Conservation (phyloP, 1,284 basidiomycete species). For the Butyriboletus appendiculatus region DNA sequence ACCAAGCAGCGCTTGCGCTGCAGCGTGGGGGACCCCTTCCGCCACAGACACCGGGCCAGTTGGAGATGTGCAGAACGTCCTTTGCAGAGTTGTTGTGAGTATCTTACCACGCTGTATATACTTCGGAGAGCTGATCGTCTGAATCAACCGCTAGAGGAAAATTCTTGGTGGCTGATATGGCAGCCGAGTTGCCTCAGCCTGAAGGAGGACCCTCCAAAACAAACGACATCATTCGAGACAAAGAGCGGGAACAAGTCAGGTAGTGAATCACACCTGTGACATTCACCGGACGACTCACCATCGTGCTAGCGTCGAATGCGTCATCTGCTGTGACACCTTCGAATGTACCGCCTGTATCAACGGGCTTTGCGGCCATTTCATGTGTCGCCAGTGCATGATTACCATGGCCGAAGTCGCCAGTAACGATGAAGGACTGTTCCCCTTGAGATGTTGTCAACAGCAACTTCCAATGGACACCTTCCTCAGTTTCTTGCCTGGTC, state of each 20-base stretch:
- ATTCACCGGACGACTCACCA: not conserved
- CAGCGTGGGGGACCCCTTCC: slow-evolving; percentile 14
- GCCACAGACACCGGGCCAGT: slow-evolving; percentile 18
- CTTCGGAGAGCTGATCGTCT: not conserved
- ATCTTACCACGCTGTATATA: not conserved
- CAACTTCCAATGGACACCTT: slow-evolving; percentile 34
- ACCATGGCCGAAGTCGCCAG: slow-evolving; percentile 40
- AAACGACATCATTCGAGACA: not conserved
- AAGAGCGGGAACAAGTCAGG: not conserved
- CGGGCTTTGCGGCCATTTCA: slow-evolving; percentile 41
- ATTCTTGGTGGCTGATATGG: slow-evolving; percentile 11
- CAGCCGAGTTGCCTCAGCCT: not conserved
- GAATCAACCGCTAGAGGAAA: slow-evolving; percentile 10
- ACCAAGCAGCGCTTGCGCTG: slow-evolving; percentile 18
- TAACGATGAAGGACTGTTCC: slow-evolving; percentile 41
- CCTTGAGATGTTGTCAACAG: slow-evolving; percentile 44
- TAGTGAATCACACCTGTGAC: not conserved
- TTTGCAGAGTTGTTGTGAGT: slow-evolving; percentile 23
- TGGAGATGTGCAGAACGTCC: slow-evolving; percentile 13
- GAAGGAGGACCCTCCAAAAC: not conserved
- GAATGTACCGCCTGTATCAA: slow-evolving; percentile 14
- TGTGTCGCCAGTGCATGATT: slow-evolving; percentile 39
- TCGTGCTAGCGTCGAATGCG: slow-evolving; percentile 23
- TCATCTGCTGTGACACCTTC: slow-evolving; percentile 21
- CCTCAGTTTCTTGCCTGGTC: slow-evolving; percentile 28